These are phyloP conservation scores for Diaporthe nobilis DNA, from an alignment of 2,329 filamentous ascomycete species.

Conservation along the genomic window DNA sequence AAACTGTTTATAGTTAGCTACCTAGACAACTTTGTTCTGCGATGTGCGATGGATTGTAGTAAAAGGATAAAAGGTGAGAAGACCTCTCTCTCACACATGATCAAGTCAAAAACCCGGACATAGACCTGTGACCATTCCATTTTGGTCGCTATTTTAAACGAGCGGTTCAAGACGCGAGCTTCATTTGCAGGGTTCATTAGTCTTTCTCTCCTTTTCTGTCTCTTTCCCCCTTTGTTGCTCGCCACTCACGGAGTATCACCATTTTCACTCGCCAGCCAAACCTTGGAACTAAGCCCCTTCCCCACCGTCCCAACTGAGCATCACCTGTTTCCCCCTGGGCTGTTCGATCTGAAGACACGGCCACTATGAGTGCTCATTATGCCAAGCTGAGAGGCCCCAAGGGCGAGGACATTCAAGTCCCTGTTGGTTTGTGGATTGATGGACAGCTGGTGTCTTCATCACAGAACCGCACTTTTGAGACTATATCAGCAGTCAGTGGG, in stretches of 20 bases:
- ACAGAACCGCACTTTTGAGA: not conserved
- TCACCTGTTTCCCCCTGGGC: not conserved
- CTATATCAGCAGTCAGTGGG: conserved; percentile 1
- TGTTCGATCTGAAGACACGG: not conserved
- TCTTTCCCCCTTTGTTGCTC: not conserved
- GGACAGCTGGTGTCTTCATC: not conserved
- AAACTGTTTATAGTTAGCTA: not conserved
- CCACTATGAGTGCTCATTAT: not conserved
- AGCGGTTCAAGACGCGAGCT: not conserved
- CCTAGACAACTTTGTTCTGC: not conserved
- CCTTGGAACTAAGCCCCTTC: not conserved
- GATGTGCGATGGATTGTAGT: not conserved
- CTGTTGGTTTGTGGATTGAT: not conserved
- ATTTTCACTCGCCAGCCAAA: not conserved
- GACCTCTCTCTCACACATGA: not conserved
- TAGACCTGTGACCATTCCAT: not conserved
- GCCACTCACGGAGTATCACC: not conserved
- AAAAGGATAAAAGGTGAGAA: not conserved
- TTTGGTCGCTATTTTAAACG: not conserved
- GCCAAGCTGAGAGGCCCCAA: not conserved
- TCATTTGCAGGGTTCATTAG: not conserved
- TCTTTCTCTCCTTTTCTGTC: not conserved
- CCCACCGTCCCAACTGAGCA: not conserved
- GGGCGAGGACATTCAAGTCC: not conserved
- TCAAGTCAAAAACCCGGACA: not conserved